Evolutionary conservation across 768 basidiomycete species (phyloP), one percentile per base, ranked within the genome.

Genomic region (Gyrodon lividus): DNA sequence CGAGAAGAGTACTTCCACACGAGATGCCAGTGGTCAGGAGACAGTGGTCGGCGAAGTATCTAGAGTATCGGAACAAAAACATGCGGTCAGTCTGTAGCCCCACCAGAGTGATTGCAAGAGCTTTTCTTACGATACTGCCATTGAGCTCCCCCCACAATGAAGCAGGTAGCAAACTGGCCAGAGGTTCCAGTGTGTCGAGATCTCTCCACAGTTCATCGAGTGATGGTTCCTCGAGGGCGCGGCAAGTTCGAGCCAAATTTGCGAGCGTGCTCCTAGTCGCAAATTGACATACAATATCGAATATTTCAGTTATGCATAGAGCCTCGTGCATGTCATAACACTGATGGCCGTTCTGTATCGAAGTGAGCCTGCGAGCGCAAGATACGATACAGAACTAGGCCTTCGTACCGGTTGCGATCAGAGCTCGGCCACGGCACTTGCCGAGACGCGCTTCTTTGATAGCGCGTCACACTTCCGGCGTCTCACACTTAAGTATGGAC

Each of bases 141-240:
- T 6, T 22, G 6, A 42, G 40, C 14, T 24, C 40, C 22, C 40
- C 40, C 40, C 48, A 49, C 8, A 49, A 14, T n/a, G 35, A 20
- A 10, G 22, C 10, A 20, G 48, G 48, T 0, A 49, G 38, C 17
- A 37, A 49, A 10, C 26, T 13, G 7, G 24, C n/a, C 24, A 49
- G 20, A 8, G 48, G 48, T 20, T 4, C 31, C 38, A 49, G 26
- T 16, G 48, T 38, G n/a, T 24, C 23, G 16, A 40, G 38, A n/a
- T 49, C 9, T 14, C 26, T 26, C 48, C 48, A 49, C 6, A 49
- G 48, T 17, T 17, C 20, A 31, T 49, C 38, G 4, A 49, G 48
- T 20, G 48, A 17, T 42, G 39, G 38, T 7, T 40, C 37, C n/a
- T 30, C n/a, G 23, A 49, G 28, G 13, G 24, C 38, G 14, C 24